Evolutionary conservation across 148 eudicot species (phyloP).

Genomic region (Cornus controversa): DNA sequence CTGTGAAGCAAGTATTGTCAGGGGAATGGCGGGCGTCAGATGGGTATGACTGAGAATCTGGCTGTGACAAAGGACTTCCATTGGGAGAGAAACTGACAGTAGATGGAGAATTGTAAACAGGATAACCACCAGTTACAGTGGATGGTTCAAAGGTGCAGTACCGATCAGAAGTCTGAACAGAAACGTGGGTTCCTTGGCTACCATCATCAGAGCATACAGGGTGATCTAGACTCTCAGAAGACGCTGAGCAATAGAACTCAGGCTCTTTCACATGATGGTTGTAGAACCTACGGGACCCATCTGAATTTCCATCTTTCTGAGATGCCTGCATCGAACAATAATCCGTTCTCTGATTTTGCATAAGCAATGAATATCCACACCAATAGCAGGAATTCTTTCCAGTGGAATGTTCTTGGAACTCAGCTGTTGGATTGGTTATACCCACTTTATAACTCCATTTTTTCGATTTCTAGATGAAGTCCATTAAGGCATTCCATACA

Average conservation of each 20-base stretch:
- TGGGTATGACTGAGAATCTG: too few relatives aligned
- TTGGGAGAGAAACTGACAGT: neutral
- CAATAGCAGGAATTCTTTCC: neutral
- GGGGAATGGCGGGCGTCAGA: neutral
- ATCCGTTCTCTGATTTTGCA: neutral
- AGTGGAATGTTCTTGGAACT: neutral
- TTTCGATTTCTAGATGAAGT: neutral
- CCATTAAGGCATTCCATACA: neutral
- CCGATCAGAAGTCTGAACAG: neutral
- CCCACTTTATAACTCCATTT: neutral
- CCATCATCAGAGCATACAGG: neutral
- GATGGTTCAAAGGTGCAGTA: constrained; percentile 11
- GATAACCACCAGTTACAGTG: constrained; percentile 3
- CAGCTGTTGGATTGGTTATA: neutral
- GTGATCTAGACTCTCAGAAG: constrained; percentile 6
- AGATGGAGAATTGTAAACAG: constrained; percentile 15
- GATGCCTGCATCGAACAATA: constrained; percentile 18
- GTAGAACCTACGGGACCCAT: constrained; percentile 8
- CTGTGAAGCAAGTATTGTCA: neutral
- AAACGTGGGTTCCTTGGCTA: neutral
- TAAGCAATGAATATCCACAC: neutral
- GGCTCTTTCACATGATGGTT: constrained; percentile 9
- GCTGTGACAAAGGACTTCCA: neutral
- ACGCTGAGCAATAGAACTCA: constrained; percentile 1
- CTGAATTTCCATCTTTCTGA: constrained; percentile 13